Conservation (phyloP, 306 rosid species). For the Alnus rubra region DNA sequence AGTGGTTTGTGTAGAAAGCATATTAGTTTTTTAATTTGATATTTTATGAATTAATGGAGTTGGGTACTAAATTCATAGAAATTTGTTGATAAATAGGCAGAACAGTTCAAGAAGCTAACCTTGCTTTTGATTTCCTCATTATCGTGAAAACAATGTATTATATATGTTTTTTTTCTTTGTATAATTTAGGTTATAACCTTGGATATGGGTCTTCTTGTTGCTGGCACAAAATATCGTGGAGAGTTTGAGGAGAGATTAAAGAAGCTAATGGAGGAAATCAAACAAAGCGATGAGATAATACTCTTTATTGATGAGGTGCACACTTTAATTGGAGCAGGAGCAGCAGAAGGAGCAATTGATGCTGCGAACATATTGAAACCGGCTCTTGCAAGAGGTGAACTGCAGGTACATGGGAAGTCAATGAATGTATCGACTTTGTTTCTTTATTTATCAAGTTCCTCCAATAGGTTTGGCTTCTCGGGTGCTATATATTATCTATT, state of each 20-base stretch:
- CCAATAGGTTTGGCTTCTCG: background rate
- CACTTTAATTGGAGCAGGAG: slow-evolving; percentile 96
- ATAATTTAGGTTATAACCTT: slow-evolving; percentile 78
- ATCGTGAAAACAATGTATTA: background rate
- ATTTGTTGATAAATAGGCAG: background rate
- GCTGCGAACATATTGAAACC: slow-evolving; percentile 95
- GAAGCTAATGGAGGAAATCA: slow-evolving; percentile 96
- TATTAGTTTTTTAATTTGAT: background rate
- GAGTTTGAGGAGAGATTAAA: slow-evolving; percentile 95
- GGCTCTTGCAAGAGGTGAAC: slow-evolving; percentile 96
- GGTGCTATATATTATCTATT: background rate
- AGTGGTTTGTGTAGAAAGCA: background rate
- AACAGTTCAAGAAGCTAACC: background rate
- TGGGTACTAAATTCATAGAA: background rate
- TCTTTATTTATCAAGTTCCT: slow-evolving; percentile 1
- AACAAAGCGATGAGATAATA: slow-evolving; percentile 93
- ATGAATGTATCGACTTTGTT: slow-evolving; percentile 3
- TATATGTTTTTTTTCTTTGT: background rate
- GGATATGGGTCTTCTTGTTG: slow-evolving; percentile 98
- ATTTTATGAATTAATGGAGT: background rate
- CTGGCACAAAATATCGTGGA: slow-evolving; percentile 99
- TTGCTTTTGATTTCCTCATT: background rate
- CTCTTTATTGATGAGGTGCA: slow-evolving; percentile 94
- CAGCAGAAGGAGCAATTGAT: slow-evolving; percentile 98
- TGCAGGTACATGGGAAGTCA: slow-evolving; percentile 51